These are phyloP conservation scores for Micromonas pusilla DNA, from an alignment of 139 green algal genomes.

Conservation along the genomic window DNA sequence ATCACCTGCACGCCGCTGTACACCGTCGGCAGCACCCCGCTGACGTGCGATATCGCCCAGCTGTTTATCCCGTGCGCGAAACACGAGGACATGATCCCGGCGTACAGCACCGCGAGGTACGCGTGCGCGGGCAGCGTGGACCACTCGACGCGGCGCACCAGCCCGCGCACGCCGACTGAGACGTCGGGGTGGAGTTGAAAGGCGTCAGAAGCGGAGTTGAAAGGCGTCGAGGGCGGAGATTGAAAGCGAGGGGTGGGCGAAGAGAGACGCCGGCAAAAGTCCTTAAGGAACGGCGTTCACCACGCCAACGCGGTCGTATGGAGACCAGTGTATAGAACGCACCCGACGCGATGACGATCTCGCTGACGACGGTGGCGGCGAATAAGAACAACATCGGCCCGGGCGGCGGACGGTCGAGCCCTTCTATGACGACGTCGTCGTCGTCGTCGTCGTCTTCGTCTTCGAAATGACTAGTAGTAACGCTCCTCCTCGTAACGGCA, in stretches of 20 bases:
- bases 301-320: no score
- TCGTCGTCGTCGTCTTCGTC: neutral
- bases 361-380: neutral
- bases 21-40: slow-evolving; percentile 11
- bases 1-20: slow-evolving; percentile 18
- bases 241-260: no score
- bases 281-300: no score
- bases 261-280: no score
- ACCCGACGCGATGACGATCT: neutral
- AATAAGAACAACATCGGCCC: slow-evolving; percentile 14
- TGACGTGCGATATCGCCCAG: slow-evolving; percentile 13
- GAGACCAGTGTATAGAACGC: no score
- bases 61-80: slow-evolving; percentile 15
- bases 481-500: no score
- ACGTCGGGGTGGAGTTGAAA: no score
- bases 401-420: neutral
- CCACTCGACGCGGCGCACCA: neutral
- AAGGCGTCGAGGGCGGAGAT: no score
- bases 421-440: neutral
- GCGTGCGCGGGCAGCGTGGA: neutral
- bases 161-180: neutral
- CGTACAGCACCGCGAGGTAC: neutral
- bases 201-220: no score
- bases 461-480: no score
- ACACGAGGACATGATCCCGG: neutral